A percentile compares a stretch with the other conserved stretches of the same genome.
phyloP scores from a whole-genome alignment of 2,329 filamentous ascomycete genomes.

The Pezicula neosporulosa region DNA sequence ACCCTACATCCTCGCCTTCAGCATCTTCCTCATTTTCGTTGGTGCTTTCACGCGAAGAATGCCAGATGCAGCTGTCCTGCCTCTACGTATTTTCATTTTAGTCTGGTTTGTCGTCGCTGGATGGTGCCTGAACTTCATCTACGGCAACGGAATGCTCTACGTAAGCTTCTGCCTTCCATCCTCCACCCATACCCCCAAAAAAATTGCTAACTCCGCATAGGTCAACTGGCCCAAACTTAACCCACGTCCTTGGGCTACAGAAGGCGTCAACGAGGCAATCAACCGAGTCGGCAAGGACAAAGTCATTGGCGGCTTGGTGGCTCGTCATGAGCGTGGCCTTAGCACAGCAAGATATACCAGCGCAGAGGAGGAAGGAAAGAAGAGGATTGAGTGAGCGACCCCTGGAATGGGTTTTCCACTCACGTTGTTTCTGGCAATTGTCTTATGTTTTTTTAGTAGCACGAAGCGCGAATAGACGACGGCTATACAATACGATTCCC shows the following conservation, averaged over 20 bases:
- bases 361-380: constrained; percentile 97
- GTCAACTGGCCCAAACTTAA: constrained; percentile 99
- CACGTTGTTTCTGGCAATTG: neutral
- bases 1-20: constrained; percentile 76
- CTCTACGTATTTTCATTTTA: constrained; percentile 76
- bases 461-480: neutral
- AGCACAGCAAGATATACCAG: constrained; percentile 80
- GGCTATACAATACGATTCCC: no score
- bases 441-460: neutral
- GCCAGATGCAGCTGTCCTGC: constrained; percentile 73
- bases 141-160: constrained; percentile 84
- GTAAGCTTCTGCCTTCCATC: constrained; percentile 53
- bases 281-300: constrained; percentile 78
- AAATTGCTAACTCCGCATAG: constrained; percentile 41
- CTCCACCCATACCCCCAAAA: neutral
- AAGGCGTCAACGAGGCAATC: constrained; percentile 86
- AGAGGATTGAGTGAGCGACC: constrained; percentile 73
- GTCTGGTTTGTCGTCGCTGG: constrained; percentile 69
- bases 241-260: constrained; percentile 78
- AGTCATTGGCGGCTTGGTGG: constrained; percentile 72
- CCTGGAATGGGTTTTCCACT: neutral
- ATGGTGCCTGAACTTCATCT: constrained; percentile 76
- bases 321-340: constrained; percentile 74
- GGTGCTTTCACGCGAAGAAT: constrained; percentile 68
- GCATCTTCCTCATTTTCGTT: constrained; percentile 77